Evolutionary conservation across 345 rosid genomes (phyloP), one percentile per base, ranked within the genome.

Genomic region (Lepidium sativum): DNA sequence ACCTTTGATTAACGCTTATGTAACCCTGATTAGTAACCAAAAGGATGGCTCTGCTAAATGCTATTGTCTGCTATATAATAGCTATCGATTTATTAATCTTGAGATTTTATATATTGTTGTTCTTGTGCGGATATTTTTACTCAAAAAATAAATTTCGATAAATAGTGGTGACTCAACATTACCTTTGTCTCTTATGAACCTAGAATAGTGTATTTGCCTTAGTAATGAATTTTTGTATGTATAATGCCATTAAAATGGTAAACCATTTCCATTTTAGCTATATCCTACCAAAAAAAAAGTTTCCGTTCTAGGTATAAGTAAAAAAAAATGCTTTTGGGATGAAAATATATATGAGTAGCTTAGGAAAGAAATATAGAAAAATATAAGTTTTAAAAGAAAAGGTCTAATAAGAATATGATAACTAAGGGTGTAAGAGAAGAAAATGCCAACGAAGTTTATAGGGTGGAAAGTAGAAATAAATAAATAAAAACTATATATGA

Each of bases 371-470:
- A 60, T 37, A 42, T 52, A 45, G 55, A 35, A 71, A 71, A 55
- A 38, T 53, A 48, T 15, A 40, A 6, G 23, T 49, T 71, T 45
- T 40, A 9, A 49, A 64, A 65, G 32, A 11, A 23, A 23, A 64
- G 54, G 66, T 72, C 48, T 65, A 41, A 9, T 65, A 41, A 9
- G 76, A 58, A 65, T 65, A 67, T 58, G 61, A 72, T 72, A 16
- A 65, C 65, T 72, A 41, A 41, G 71, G 66, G 71, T 72, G 67
- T 42, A 65, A 50, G 67, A 50, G 71, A 65, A 72, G 76, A 65
- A 72, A 72, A 65, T 52, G 67, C 66, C 76, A 65, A 72, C 76
- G 61, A 72, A 65, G 61, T 72, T 42, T 27, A 42, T 65, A 72
- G 67, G 55, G 48, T 65, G 71, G 62, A 72, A 65, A 72, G 67